Conservation (phyloP, 2,329 filamentous ascomycete species). For the Pyrenophora seminiperda region DNA sequence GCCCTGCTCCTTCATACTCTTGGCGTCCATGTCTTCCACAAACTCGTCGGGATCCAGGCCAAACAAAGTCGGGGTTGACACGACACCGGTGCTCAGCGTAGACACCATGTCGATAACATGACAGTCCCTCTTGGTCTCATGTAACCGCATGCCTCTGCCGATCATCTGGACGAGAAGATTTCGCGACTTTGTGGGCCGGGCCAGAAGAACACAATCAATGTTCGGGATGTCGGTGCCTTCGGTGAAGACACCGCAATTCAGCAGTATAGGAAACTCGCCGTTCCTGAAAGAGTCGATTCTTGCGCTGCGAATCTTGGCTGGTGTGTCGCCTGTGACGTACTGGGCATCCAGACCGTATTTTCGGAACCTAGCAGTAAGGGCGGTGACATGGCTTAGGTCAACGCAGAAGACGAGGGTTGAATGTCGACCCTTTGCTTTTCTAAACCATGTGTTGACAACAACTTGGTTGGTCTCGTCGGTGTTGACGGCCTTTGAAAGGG, state of each 20-base stretch:
- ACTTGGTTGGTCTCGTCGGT: slow-evolving; percentile 80
- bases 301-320: slow-evolving; percentile 68
- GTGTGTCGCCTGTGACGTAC: slow-evolving; percentile 84
- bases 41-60: slow-evolving; percentile 85
- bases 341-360: slow-evolving; percentile 78
- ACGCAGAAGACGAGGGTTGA: slow-evolving; percentile 96
- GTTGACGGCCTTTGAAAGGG: slow-evolving; percentile 84
- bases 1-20: slow-evolving; percentile 64
- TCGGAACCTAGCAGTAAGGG: slow-evolving; percentile 77
- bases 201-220: slow-evolving; percentile 89
- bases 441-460: slow-evolving; percentile 83
- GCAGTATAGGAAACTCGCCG: slow-evolving; percentile 79
- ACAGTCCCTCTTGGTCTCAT: slow-evolving; percentile 81
- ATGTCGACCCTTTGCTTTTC: slow-evolving; percentile 72
- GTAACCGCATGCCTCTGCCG: slow-evolving; percentile 84
- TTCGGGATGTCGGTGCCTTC: slow-evolving; percentile 98
- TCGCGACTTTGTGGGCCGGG: slow-evolving; percentile 86
- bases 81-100: slow-evolving; percentile 78
- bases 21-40: slow-evolving; percentile 67
- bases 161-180: slow-evolving; percentile 98
- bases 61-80: slow-evolving; percentile 90
- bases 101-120: slow-evolving; percentile 97
- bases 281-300: slow-evolving; percentile 76
- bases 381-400: slow-evolving; percentile 79
- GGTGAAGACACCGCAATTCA: slow-evolving; percentile 96